These are phyloP conservation scores for Gastroboletus turbinatus DNA, from an alignment of 1,284 basidiomycete genomes.

Conservation along the genomic window DNA sequence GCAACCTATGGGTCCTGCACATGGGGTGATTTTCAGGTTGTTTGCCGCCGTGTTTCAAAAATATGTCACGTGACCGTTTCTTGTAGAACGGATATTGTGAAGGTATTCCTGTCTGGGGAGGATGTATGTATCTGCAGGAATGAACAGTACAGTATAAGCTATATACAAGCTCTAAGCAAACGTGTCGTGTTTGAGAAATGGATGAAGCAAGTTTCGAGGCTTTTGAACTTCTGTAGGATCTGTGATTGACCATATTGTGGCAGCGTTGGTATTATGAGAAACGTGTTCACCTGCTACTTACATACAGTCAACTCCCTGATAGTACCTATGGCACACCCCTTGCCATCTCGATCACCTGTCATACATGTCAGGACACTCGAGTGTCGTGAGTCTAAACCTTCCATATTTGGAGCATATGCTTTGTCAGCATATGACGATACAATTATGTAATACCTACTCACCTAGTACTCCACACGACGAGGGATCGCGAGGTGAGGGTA, in stretches of 20 bases:
- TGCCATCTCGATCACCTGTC: too few relatives aligned
- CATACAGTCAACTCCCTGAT: too few relatives aligned
- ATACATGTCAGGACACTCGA: too few relatives aligned
- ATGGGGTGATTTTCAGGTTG: not conserved
- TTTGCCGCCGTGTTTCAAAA: not conserved
- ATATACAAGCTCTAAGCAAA: too few relatives aligned
- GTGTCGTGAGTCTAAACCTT: too few relatives aligned
- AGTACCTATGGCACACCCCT: too few relatives aligned
- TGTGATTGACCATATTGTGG: not conserved
- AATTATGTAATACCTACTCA: too few relatives aligned
- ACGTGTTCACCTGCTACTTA: too few relatives aligned
- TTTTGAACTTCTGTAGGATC: not conserved
- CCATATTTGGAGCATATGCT: too few relatives aligned
- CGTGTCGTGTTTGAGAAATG: not conserved
- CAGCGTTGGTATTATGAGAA: not conserved
- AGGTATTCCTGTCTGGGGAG: not conserved
- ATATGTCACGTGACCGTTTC: not conserved
- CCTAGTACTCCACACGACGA: too few relatives aligned
- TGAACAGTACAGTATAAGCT: not conserved
- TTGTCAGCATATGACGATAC: too few relatives aligned
- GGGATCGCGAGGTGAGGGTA: too few relatives aligned
- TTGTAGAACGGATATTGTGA: not conserved
- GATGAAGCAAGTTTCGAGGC: not conserved
- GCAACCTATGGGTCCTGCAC: not conserved
- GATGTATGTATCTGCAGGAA: not conserved